Base-by-base conservation (phyloP, 1,284 basidiomycete genomes). In the Omphalotus olearius region DNA sequence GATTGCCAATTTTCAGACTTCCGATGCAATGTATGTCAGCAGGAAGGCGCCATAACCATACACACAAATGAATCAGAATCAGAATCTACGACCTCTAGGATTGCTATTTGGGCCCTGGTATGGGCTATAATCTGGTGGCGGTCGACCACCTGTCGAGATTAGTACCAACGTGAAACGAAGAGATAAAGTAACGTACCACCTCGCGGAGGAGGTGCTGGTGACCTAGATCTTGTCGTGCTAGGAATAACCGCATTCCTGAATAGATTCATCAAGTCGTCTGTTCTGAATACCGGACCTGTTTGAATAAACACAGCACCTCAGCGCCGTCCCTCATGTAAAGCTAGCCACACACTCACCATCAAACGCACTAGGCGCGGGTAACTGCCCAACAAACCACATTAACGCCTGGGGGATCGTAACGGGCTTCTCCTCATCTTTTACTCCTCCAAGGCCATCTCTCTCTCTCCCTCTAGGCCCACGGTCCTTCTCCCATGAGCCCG, bases 221-320 rank as follows among this genome's bases (percentile, higher is more conserved):
- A 74, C 55, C 76, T 69, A 4, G 69, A 60, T 51, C 71, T 68
- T 30, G 64, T 72, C 16, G 64, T 74, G 51, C 80, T 84, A 4
- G 89, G 88, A 50, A 92, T 88, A 17, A 85, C 80, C 45, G 87
- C 86, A 62, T 80, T 86, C 42, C 82, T 75, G 64, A 92, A 83
- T 18, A 92, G 64, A 56, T 85, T 84, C 78, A 95, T 84, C 30
- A 94, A 73, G 66, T 94, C 91, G 45, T 94, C 91, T 2, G 87
- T 86, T 49, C 88, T 78, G 72, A 94, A 93, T 35, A 92, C 78
- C 14, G 92, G 91, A 2, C 91, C 91, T 93, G 57, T 59, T 33
- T 33, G 9, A 4, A 33, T 9, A 2, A 56, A 43, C 33, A 48
- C 37, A 52, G 42, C 55, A 47, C 9, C 51, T 61, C 42, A 56